Conservation (phyloP, 768 basidiomycete species). For the Amanita pallidorosea region DNA sequence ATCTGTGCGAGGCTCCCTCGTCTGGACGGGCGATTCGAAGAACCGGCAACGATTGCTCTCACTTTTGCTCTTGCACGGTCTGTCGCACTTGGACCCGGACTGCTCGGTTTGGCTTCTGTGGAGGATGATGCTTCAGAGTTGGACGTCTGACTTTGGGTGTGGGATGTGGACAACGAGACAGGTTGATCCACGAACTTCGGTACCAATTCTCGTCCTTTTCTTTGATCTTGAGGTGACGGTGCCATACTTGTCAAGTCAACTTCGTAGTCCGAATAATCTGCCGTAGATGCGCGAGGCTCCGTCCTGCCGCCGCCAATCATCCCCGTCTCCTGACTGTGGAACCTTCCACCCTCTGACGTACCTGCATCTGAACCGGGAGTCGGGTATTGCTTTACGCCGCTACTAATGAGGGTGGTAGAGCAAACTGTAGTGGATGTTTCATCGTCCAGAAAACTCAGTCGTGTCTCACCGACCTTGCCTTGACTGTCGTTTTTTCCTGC, state of each 20-base stretch:
- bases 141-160: neutral
- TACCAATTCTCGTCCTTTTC: neutral
- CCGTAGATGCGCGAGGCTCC: constrained; percentile 9
- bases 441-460: neutral
- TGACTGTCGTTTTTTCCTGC: neutral
- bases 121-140: neutral
- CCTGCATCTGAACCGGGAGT: too few species aligned
- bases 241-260: constrained; percentile 23
- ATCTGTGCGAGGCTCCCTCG: neutral
- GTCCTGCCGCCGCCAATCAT: neutral
- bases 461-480: neutral
- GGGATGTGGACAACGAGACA: neutral
- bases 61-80: constrained; percentile 8
- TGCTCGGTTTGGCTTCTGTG: neutral
- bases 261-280: constrained; percentile 39
- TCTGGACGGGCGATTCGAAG: neutral
- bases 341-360: too few species aligned
- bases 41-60: neutral
- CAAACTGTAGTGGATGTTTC: neutral
- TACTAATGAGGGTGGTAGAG: neutral
- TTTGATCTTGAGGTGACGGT: constrained; percentile 5
- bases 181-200: neutral
- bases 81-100: neutral
- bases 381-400: neutral
- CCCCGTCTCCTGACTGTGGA: neutral